Evolutionary conservation across 2,329 filamentous ascomycete species (phyloP).

Genomic region (Beauveria medogensis): DNA sequence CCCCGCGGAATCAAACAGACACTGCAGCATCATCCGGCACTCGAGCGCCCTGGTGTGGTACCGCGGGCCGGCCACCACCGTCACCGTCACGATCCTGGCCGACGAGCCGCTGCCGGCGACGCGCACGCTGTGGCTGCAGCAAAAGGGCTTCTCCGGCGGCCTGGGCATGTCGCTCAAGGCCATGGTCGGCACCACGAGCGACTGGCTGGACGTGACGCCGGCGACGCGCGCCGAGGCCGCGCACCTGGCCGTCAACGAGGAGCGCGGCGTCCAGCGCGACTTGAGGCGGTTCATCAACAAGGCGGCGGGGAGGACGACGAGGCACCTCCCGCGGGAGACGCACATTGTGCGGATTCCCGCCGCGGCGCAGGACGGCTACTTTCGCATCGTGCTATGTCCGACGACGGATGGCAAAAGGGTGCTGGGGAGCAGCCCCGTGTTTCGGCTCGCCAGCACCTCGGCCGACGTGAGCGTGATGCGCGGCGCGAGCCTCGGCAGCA

Average conservation of each 20-base stretch:
- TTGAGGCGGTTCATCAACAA: constrained; percentile 56
- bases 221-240: constrained; percentile 34
- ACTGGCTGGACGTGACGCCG: constrained; percentile 64
- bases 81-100: constrained; percentile 57
- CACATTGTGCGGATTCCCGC: constrained; percentile 57
- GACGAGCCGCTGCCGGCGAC: constrained; percentile 47
- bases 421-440: constrained; percentile 58
- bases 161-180: constrained; percentile 60
- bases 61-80: constrained; percentile 53
- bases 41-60: constrained; percentile 58
- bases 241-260: constrained; percentile 47
- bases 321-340: constrained; percentile 52
- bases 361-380: constrained; percentile 57
- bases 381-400: constrained; percentile 56
- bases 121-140: constrained; percentile 59
- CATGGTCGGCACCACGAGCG: constrained; percentile 47
- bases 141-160: constrained; percentile 59
- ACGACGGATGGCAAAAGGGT: constrained; percentile 40
- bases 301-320: constrained; percentile 33
- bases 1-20: constrained; percentile 55
- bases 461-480: constrained; percentile 52
- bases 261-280: constrained; percentile 61
- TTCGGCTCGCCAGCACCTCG: constrained; percentile 60
- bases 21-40: constrained; percentile 60
- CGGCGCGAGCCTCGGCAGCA: constrained; percentile 54